phyloP scores from a whole-genome alignment of 352 stramenopile species.

The Pythium phragmitis region DNA sequence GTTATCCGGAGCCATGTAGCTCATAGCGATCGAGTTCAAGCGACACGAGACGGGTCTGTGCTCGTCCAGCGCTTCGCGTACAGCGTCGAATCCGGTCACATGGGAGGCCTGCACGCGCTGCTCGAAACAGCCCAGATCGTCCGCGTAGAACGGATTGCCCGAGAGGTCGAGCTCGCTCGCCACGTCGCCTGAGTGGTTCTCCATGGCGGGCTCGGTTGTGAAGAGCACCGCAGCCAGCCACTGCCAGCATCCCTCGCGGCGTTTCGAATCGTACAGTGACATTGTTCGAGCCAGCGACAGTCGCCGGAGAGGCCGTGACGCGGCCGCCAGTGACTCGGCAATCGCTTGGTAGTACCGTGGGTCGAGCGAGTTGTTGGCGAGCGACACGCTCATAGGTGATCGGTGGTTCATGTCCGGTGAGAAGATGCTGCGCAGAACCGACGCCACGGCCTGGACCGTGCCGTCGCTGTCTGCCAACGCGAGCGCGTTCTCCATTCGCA shows the following conservation, averaged over 20 bases:
- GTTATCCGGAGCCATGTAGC: background rate
- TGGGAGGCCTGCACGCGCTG: background rate
- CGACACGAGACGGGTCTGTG: background rate
- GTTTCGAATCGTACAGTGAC: background rate
- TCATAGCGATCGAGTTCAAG: background rate
- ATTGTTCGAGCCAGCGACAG: slow-evolving; percentile 15
- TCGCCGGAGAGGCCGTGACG: slow-evolving; percentile 1
- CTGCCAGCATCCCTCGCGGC: slow-evolving; percentile 3
- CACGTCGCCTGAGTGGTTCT: background rate
- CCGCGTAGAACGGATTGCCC: slow-evolving; percentile 4
- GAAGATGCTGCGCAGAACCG: background rate
- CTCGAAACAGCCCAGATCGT: slow-evolving; percentile 1
- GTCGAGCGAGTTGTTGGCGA: slow-evolving; percentile 17
- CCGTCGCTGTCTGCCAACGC: background rate
- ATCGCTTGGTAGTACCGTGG: slow-evolving; percentile 4
- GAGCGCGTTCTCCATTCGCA: slow-evolving; percentile 18
- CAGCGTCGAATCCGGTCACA: background rate
- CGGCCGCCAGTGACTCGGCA: background rate
- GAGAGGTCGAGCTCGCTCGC: slow-evolving; percentile 2
- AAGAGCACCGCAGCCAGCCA: slow-evolving; percentile 9
- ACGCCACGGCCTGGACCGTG: background rate
- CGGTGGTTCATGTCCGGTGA: background rate
- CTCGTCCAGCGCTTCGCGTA: background rate
- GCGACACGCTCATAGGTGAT: slow-evolving; percentile 9
- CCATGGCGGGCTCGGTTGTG: background rate